These are phyloP conservation scores for Leccinum olivaceopallidum DNA, from an alignment of 768 basidiomycete genomes.

Conservation along the genomic window DNA sequence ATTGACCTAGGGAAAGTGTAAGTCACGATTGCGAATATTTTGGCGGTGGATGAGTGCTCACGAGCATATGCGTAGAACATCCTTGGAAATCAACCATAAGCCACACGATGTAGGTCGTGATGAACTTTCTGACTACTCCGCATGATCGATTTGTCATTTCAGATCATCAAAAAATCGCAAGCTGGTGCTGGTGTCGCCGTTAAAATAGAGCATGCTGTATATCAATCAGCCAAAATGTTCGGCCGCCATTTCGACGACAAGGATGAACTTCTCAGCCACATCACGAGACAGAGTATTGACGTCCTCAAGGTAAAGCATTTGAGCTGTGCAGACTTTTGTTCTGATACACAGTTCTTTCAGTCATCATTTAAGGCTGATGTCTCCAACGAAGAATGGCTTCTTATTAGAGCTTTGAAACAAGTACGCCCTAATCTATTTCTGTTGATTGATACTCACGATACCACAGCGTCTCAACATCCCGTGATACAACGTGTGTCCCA, in stretches of 20 bases:
- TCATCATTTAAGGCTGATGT: conserved; percentile 87
- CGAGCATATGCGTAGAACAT: conserved; percentile 57
- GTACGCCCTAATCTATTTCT: conserved; percentile 35
- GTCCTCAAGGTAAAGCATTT: conserved; percentile 72
- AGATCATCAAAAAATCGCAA: conserved; percentile 92
- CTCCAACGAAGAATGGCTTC: conserved; percentile 87
- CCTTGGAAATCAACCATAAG: conserved; percentile 97
- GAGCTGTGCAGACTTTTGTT: neutral
- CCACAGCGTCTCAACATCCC: conserved; percentile 40
- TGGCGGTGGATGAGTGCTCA: conserved; percentile 5
- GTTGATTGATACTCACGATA: conserved; percentile 2
- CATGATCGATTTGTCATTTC: conserved; percentile 7
- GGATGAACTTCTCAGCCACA: conserved; percentile 89
- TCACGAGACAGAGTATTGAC: conserved; percentile 93
- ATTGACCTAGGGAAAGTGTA: conserved; percentile 94
- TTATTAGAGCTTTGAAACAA: conserved; percentile 85
- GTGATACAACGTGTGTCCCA: conserved; percentile 19
- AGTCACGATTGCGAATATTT: conserved; percentile 29
- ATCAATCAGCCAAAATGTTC: conserved; percentile 94
- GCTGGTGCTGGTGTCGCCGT: conserved; percentile 97
- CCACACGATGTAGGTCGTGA: conserved; percentile 59
- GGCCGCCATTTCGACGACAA: conserved; percentile 96
- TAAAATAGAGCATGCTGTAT: conserved; percentile 97
- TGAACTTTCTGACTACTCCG: neutral
- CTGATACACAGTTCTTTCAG: conserved; percentile 39